A percentile compares a stretch with the other conserved stretches of the same genome.
These are phyloP conservation scores for Komagataella populi DNA, from an alignment of 805 yeast genomes.

Conservation along the genomic window DNA sequence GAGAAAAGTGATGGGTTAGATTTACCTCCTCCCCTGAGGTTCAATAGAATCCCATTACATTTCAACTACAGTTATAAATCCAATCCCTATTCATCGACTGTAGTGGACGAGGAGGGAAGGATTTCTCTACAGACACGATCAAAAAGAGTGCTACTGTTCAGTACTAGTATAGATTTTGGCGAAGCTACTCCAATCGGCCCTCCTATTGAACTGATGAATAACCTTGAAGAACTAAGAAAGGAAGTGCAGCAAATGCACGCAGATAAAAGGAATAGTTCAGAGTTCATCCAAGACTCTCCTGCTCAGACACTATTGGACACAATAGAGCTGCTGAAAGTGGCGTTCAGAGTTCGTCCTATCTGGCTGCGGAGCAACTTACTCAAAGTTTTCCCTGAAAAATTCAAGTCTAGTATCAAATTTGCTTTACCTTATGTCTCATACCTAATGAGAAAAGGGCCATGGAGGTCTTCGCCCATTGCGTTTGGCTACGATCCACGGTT, in stretches of 20 bases:
- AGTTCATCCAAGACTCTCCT: slow-evolving; percentile 13
- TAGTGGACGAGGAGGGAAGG: slow-evolving; percentile 40
- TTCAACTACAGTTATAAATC: slow-evolving; percentile 66
- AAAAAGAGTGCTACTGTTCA: slow-evolving; percentile 34
- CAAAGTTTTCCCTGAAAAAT: slow-evolving; percentile 35
- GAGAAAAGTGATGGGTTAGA: slow-evolving; percentile 29
- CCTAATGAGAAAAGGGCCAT: slow-evolving; percentile 81
- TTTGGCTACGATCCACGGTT: slow-evolving; percentile 69
- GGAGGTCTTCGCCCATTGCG: slow-evolving; percentile 76
- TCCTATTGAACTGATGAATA: slow-evolving; percentile 32
- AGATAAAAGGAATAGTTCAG: slow-evolving; percentile 14
- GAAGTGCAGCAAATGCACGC: slow-evolving; percentile 12
- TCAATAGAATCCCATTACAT: slow-evolving; percentile 66
- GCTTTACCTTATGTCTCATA: slow-evolving; percentile 81
- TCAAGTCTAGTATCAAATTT: slow-evolving; percentile 37
- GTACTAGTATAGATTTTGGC: slow-evolving; percentile 37
- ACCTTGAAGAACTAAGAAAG: slow-evolving; percentile 20
- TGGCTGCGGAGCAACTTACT: slow-evolving; percentile 73
- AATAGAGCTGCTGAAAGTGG: slow-evolving; percentile 23
- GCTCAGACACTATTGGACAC: slow-evolving; percentile 25
- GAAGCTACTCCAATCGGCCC: slow-evolving; percentile 34
- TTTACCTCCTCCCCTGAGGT: slow-evolving; percentile 78
- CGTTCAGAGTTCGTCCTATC: slow-evolving; percentile 64
- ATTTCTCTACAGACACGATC: slow-evolving; percentile 31
- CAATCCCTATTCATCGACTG: slow-evolving; percentile 39